phyloP scores from a whole-genome alignment of 345 rosid species.

The Eucalyptus brandiana region DNA sequence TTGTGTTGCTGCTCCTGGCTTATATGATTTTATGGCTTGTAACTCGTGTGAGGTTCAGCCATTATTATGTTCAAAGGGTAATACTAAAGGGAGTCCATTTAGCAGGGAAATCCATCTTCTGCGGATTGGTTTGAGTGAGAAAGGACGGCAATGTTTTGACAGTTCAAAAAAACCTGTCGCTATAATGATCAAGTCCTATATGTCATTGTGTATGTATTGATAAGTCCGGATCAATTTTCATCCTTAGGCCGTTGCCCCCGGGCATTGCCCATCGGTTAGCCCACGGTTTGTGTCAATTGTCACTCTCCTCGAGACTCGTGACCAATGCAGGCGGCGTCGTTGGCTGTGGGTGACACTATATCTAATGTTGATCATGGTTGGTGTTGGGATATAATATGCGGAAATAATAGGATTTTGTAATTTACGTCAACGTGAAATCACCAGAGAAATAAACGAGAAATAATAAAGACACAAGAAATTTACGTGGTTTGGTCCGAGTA shows the following conservation, averaged over 20 bases:
- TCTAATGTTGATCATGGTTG: background rate
- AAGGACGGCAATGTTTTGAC: background rate
- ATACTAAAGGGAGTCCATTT: background rate
- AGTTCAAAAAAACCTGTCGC: background rate
- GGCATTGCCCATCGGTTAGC: background rate
- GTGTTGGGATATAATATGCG: too few species aligned
- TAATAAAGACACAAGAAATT: fast-evolving
- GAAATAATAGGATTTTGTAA: fast-evolving
- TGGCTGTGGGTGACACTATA: background rate
- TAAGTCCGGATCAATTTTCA: background rate
- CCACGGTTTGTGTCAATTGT: background rate
- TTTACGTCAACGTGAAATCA: too few species aligned
- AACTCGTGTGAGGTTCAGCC: background rate
- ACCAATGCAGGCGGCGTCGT: background rate
- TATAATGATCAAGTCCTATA: background rate
- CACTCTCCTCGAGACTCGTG: background rate
- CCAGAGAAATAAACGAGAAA: too few species aligned
- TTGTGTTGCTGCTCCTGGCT: background rate
- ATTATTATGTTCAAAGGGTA: background rate
- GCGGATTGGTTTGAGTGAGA: background rate
- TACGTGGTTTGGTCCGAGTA: fast-evolving
- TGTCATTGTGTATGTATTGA: background rate
- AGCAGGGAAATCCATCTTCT: background rate
- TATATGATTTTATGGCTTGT: background rate
- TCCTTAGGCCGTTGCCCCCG: background rate